Conservation (phyloP, 768 basidiomycete species). For the Fomitopsis serialis region DNA sequence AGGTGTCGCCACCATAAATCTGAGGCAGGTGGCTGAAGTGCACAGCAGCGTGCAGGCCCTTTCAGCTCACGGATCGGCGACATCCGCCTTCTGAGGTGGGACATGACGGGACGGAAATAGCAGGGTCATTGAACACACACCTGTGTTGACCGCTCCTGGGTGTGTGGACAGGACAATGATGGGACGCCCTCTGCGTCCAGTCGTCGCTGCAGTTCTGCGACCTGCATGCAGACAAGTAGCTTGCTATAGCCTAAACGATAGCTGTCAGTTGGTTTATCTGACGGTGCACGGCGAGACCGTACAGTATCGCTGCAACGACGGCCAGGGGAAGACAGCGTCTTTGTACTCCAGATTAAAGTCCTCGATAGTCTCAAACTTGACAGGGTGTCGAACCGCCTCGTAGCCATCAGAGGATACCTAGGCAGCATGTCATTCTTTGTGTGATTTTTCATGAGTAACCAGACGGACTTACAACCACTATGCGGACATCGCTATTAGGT, state of each 20-base stretch:
- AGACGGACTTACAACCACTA: conserved; percentile 21
- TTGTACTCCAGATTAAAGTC: conserved; percentile 30
- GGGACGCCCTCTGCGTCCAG: conserved; percentile 22
- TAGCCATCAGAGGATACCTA: conserved; percentile 16
- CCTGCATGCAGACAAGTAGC: conserved; percentile 18
- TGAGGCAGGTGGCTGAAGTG: too few relatives aligned
- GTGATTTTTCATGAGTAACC: background rate
- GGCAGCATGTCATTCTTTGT: background rate
- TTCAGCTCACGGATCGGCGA: too few relatives aligned
- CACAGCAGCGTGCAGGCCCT: too few relatives aligned
- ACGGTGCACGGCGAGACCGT: background rate
- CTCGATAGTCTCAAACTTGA: conserved; percentile 25
- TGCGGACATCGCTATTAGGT: conserved; percentile 26
- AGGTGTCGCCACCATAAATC: too few relatives aligned
- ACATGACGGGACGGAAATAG: background rate
- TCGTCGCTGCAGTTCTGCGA: conserved; percentile 19
- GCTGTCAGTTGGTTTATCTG: background rate
- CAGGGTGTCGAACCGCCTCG: conserved; percentile 13
- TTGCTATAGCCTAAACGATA: conserved; percentile 11
- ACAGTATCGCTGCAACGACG: conserved; percentile 10
- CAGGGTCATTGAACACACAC: background rate
- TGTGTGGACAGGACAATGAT: conserved; percentile 30
- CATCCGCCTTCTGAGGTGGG: background rate
- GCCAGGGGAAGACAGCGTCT: conserved; percentile 13
- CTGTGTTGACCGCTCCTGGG: conserved; percentile 31